Evolutionary conservation across 2,329 filamentous ascomycete genomes (phyloP).

Genomic region (Aspergillus sp.): DNA sequence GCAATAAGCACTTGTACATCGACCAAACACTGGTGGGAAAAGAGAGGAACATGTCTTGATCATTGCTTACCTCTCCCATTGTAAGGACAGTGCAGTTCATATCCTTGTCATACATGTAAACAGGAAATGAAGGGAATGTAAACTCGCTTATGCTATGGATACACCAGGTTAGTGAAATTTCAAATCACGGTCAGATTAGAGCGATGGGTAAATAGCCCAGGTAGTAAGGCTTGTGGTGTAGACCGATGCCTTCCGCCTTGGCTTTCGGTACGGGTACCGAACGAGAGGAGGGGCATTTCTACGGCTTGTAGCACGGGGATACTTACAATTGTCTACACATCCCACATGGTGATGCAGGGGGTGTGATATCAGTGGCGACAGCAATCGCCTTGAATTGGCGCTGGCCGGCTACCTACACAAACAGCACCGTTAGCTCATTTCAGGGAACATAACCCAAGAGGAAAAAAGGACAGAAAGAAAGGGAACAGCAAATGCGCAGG

Average conservation of each 20-base stretch:
- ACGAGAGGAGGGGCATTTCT: background rate
- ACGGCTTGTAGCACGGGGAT: background rate
- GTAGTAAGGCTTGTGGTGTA: background rate
- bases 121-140: slow-evolving; percentile 64
- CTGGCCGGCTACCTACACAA: slow-evolving; percentile 43
- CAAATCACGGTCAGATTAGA: background rate
- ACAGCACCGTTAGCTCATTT: background rate
- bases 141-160: slow-evolving; percentile 67
- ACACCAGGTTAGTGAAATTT: slow-evolving; percentile 5
- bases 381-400: slow-evolving; percentile 73
- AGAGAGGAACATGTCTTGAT: background rate
- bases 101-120: slow-evolving; percentile 91
- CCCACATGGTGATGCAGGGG: slow-evolving; percentile 74
- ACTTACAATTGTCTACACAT: slow-evolving; percentile 90
- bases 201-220: background rate
- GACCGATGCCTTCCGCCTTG: too few species aligned
- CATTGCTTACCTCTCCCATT: slow-evolving; percentile 38
- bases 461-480: background rate
- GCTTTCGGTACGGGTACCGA: background rate
- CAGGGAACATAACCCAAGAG: background rate
- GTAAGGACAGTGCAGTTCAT: slow-evolving; percentile 55
- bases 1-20: background rate
- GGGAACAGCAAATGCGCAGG: background rate
- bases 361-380: slow-evolving; percentile 75
- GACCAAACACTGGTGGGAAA: background rate